Conservation (phyloP, 2,329 filamentous ascomycete species). For the Bipolaris cookei region DNA sequence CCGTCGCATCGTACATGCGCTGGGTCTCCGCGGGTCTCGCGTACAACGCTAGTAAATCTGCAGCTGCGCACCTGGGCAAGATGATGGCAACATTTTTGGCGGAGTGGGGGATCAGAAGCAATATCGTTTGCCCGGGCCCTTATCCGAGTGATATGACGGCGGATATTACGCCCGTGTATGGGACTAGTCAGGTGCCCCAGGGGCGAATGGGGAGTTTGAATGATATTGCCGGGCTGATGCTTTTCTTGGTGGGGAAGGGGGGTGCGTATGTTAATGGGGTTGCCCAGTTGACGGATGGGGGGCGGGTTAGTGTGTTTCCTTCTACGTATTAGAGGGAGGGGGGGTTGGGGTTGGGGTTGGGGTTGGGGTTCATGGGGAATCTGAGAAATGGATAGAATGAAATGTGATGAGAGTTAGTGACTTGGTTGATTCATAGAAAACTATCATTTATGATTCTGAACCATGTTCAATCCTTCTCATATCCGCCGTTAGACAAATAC, state of each 20-base stretch:
- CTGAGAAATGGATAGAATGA: too few species aligned
- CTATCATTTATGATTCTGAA: too few species aligned
- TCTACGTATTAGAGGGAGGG: slow-evolving; percentile 38
- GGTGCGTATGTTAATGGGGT: slow-evolving; percentile 63
- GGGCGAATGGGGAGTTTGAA: slow-evolving; percentile 51
- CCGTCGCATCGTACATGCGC: slow-evolving; percentile 51
- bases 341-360: too few species aligned
- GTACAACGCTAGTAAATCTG: slow-evolving; percentile 55
- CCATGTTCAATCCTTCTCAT: too few species aligned
- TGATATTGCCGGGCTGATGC: slow-evolving; percentile 58
- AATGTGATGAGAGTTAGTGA: too few species aligned
- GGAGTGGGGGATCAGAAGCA: slow-evolving; percentile 55
- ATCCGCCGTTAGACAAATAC: too few species aligned
- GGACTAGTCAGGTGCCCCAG: slow-evolving; percentile 47
- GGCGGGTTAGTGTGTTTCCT: slow-evolving; percentile 47
- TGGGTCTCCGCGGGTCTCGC: slow-evolving; percentile 47
- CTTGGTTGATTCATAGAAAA: too few species aligned
- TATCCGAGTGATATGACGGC: slow-evolving; percentile 55
- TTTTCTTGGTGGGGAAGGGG: slow-evolving; percentile 59
- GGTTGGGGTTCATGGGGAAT: too few species aligned
- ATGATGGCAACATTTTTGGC: slow-evolving; percentile 52
- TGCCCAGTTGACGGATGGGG: slow-evolving; percentile 57
- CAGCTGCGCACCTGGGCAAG: slow-evolving; percentile 54
- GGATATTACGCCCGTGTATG: slow-evolving; percentile 36
- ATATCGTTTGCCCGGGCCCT: slow-evolving; percentile 55